Evolutionary conservation across 2,329 filamentous ascomycete species (phyloP), one percentile per base, ranked within the genome.

Genomic region (Penicillium griseofulvum): DNA sequence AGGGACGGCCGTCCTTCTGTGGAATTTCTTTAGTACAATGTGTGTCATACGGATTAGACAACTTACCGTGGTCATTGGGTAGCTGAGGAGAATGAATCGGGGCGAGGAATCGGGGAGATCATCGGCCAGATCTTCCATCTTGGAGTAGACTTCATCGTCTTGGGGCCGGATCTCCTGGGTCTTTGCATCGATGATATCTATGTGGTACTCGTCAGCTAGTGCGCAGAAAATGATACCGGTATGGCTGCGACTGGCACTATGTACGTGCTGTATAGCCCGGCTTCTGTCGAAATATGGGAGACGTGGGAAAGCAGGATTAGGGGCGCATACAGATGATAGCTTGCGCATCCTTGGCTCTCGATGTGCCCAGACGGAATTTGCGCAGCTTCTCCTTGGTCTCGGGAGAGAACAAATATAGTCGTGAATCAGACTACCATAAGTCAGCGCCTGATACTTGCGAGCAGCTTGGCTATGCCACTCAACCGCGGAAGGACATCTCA

Each of bases 331-430:
- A 97, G 65, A 99, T 96, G 59, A 95, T 86, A 58, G 92, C 94
- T 78, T 97, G 91, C 0, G 92, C 88, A 44, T 88, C 86, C 71
- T 88, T 93, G 49, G 91, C 87, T 62, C 94, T 82, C 33, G 92
- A 97, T 2, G 94, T 97, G 26, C 88, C 86, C 28, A 99, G 83
- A 48, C 94, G 89, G 79, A 99, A 99, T 77, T 97, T 97, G 74
- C 90, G 89, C 63, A 99, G 84, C 70, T 92, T 87, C 63, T 91
- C 87, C 76, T 88, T 94, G 43, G 91, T 96, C 77, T 94, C 90
- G 61, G 86, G 84, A 31, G 91, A 95, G 83, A 97, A 96, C 56
- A 89, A 90, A 79, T 96, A 97, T 60, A 97, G 83, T 65, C 91
- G 83, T 59, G 91, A 87, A 80, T 97, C 92, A 70, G 92, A 95